Conservation (phyloP, 805 yeast genomes). For the Myxozyma neotropica region DNA sequence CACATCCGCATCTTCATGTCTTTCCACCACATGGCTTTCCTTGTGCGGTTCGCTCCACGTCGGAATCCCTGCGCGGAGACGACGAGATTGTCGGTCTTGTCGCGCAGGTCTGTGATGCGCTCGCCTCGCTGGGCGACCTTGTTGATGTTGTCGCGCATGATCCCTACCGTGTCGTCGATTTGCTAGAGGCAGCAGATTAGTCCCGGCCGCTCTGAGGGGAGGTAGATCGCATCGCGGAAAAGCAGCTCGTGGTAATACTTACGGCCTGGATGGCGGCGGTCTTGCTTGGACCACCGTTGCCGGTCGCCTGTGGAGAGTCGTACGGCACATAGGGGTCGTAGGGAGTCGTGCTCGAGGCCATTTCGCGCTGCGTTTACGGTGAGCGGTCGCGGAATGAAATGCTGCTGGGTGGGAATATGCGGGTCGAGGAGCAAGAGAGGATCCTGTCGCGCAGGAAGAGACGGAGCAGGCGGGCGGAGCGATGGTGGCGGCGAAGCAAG, state of each 20-base stretch:
- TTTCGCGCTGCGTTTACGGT: not conserved
- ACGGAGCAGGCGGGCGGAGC: too few species aligned
- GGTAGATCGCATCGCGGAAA: too few species aligned
- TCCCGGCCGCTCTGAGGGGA: too few species aligned
- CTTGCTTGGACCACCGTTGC: slow-evolving; percentile 52
- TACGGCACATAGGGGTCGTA: slow-evolving; percentile 84
- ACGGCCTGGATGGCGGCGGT: slow-evolving; percentile 85
- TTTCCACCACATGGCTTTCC: slow-evolving; percentile 99
- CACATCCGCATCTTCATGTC: slow-evolving; percentile 96
- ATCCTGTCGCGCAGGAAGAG: too few species aligned
- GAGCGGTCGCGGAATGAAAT: not conserved
- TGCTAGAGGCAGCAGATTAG: slow-evolving; percentile 51
- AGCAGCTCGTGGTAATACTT: too few species aligned
- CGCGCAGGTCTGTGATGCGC: slow-evolving; percentile 86
- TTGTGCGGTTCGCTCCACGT: slow-evolving; percentile 93
- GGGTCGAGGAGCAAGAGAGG: too few species aligned
- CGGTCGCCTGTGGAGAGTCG: slow-evolving; percentile 33
- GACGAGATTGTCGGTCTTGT: slow-evolving; percentile 89
- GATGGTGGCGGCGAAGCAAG: too few species aligned
- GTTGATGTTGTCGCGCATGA: slow-evolving; percentile 96
- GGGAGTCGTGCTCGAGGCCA: slow-evolving; percentile 47
- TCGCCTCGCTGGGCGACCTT: slow-evolving; percentile 94
- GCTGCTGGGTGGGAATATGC: too few species aligned
- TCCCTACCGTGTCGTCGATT: slow-evolving; percentile 93
- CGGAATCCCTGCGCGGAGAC: slow-evolving; percentile 92